Percentiles rank a stretch among this genome's conserved stretches.
Conservation (phyloP, 495 filamentous ascomycete genomes). For the Darksidea phi region DNA sequence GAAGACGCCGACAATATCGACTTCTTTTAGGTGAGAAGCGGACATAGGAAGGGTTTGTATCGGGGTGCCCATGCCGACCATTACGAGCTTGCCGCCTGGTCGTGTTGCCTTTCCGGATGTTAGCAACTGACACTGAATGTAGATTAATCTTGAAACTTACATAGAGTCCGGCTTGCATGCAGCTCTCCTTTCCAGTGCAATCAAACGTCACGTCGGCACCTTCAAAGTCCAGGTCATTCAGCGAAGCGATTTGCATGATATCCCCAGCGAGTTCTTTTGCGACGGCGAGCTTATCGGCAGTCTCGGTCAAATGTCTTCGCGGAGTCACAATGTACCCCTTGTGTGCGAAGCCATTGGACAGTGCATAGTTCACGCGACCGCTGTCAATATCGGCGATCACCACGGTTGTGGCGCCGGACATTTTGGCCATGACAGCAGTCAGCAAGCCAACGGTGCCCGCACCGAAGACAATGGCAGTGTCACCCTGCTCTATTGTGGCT, state of each 20-base stretch:
- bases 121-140: background rate
- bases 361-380: slow-evolving; percentile 37
- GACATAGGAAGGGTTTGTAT: slow-evolving; percentile 41
- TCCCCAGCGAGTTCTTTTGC: slow-evolving; percentile 36
- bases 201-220: slow-evolving; percentile 41
- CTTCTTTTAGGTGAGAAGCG: slow-evolving; percentile 37
- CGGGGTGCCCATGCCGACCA: slow-evolving; percentile 43
- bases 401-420: slow-evolving; percentile 37
- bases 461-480: slow-evolving; percentile 40
- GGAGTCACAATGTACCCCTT: slow-evolving; percentile 36
- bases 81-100: slow-evolving; percentile 38
- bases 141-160: slow-evolving; percentile 24
- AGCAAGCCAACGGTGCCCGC: slow-evolving; percentile 40
- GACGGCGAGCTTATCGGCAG: slow-evolving; percentile 27
- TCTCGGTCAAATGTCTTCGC: slow-evolving; percentile 29
- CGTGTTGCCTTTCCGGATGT: slow-evolving; percentile 33
- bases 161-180: slow-evolving; percentile 40
- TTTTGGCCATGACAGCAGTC: slow-evolving; percentile 39
- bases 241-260: slow-evolving; percentile 31
- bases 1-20: slow-evolving; percentile 41
- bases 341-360: slow-evolving; percentile 35
- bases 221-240: slow-evolving; percentile 35
- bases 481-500: slow-evolving; percentile 37
- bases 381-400: slow-evolving; percentile 40
- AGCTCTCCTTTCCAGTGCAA: slow-evolving; percentile 41